Evolutionary conservation across 495 filamentous ascomycete genomes (phyloP), one percentile per base, ranked within the genome.

Genomic region (Penicillium herquei): DNA sequence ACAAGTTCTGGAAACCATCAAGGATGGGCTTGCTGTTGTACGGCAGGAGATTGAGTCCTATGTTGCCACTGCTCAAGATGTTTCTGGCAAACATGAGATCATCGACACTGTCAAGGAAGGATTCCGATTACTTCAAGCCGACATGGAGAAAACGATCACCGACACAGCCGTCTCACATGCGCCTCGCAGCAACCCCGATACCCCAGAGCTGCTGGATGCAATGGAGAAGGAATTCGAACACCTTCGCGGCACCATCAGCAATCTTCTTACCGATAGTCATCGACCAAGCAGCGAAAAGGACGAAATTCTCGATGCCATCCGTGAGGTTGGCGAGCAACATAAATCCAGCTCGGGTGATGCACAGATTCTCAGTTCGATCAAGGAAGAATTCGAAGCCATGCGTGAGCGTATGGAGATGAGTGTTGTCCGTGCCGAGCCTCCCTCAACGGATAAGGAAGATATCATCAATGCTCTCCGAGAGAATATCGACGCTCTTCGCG

Each of bases 31-130:
- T 37, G 89, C 92, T 58, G 82, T 81, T 47, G 80, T 97, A 4
- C 84, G 88, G n/a, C 77, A 78, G 18, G 86, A 93, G 45, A 90
- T 96, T 51, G 90, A 94, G 70, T 74, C 70, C n/a, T 93, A 92
- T 54, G 87, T 90, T 18, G 85, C 87, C 50, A 80, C 81, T 18
- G 83, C 84, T 14, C 77, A 81, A 30, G 87, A 87, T 61, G 78
- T 82, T 2, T 76, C 86, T 0, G 81, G 80, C 6, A 91, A 91
- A 54, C 84, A 91, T 57, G 88, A 94, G 58, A 86, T 94, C 49
- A 82, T 92, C 62, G 83, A 87, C 10, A 87, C 84, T 13, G 81
- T 96, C 44, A 83, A 85, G 52, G 78, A 78, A 56, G 87, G 84
- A 7, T 83, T 96, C 66, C 86, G 92, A 17, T 72, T 79, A 17